phyloP scores from a whole-genome alignment of 495 filamentous ascomycete species.

The Hypoxylon intermedium region DNA sequence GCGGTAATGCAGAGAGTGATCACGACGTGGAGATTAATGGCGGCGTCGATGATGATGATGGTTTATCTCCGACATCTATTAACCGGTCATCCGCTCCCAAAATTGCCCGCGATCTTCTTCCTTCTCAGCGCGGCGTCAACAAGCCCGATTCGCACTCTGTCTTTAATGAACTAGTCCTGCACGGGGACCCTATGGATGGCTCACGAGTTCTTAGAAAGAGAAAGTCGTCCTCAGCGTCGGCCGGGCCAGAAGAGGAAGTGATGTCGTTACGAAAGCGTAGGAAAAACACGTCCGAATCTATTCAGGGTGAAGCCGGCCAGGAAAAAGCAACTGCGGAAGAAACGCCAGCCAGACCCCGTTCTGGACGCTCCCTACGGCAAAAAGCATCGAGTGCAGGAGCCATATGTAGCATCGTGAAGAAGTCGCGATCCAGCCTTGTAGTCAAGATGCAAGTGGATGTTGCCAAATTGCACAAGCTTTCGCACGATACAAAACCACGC shows the following conservation, averaged over 20 bases:
- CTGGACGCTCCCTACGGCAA: slow-evolving; percentile 50
- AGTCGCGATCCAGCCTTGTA: slow-evolving; percentile 45
- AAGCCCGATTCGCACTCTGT: slow-evolving; percentile 85
- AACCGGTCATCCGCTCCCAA: slow-evolving; percentile 57
- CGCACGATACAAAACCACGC: slow-evolving; percentile 50
- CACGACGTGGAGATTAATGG: slow-evolving; percentile 39
- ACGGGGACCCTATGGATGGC: slow-evolving; percentile 84
- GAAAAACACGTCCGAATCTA: slow-evolving; percentile 47
- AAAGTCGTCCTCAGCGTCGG: slow-evolving; percentile 66
- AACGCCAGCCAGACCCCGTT: slow-evolving; percentile 44
- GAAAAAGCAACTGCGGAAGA: slow-evolving; percentile 40
- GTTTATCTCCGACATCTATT: slow-evolving; percentile 45
- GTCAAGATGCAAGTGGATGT: slow-evolving; percentile 65
- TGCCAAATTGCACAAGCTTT: slow-evolving; percentile 66
- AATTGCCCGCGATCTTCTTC: slow-evolving; percentile 76
- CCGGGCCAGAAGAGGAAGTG: slow-evolving; percentile 52
- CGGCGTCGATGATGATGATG: slow-evolving; percentile 44
- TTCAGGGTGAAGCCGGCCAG: slow-evolving; percentile 36
- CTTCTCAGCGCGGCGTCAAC: slow-evolving; percentile 69
- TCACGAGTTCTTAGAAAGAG: slow-evolving; percentile 87
- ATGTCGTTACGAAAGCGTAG: slow-evolving; percentile 54
- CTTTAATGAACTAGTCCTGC: slow-evolving; percentile 79
- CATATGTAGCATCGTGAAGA: slow-evolving; percentile 46
- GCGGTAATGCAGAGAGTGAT: slow-evolving; percentile 47
- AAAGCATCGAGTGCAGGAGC: slow-evolving; percentile 40